Evolutionary conservation across 768 basidiomycete genomes (phyloP).

Genomic region (Naematelia aurantialba): DNA sequence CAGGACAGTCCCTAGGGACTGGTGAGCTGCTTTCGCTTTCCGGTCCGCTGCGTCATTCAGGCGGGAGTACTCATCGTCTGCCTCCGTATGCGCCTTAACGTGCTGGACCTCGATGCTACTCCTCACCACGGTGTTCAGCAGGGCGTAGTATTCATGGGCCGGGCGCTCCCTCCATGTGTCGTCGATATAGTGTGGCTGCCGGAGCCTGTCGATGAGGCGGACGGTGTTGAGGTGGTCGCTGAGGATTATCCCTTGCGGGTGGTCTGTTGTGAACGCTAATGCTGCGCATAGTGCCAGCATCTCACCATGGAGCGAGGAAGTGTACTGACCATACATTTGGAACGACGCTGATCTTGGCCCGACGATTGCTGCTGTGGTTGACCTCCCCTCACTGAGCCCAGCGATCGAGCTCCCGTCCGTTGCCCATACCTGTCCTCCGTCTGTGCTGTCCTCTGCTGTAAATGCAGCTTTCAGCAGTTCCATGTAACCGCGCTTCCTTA

Average conservation of each 20-base stretch:
- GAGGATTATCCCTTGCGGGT: conserved; percentile 1
- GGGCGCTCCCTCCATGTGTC: no score
- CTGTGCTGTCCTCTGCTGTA: no score
- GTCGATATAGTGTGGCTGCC: no score
- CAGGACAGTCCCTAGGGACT: not conserved
- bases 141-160: conserved; percentile 1
- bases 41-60: conserved; percentile 14
- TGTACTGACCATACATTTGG: conserved; percentile 3
- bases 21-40: conserved; percentile 11
- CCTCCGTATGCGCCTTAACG: conserved; percentile 18
- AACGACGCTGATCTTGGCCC: conserved; percentile 2
- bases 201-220: not conserved
- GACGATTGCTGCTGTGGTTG: conserved; percentile 17
- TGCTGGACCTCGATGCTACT: no score
- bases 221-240: conserved; percentile 8
- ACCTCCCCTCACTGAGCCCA: not conserved
- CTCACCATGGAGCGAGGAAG: conserved; percentile 12
- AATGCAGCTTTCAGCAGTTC: no score
- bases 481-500: no score
- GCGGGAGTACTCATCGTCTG: conserved; percentile 4
- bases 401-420: conserved; percentile 13
- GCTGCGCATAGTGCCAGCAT: not conserved
- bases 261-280: not conserved
- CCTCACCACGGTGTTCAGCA: no score
- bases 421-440: conserved; percentile 11